phyloP scores from a whole-genome alignment of 2,329 filamentous ascomycete genomes.

The Leptographium flavum region DNA sequence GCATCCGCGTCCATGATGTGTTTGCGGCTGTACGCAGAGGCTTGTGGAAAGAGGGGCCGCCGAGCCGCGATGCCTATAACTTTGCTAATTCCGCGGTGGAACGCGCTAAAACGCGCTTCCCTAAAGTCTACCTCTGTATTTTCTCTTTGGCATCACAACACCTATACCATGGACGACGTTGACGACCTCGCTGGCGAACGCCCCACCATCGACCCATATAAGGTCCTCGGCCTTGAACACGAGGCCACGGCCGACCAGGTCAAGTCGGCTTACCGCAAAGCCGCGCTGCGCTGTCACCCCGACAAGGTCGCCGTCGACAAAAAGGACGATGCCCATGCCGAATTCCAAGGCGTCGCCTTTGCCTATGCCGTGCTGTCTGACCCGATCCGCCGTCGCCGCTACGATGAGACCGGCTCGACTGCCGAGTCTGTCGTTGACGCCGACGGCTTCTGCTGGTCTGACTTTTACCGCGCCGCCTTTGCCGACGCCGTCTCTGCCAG shows the following conservation, averaged over 20 bases:
- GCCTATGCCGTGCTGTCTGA: constrained; percentile 91
- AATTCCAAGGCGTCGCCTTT: constrained; percentile 84
- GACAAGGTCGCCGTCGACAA: constrained; percentile 47
- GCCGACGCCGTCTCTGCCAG: constrained; percentile 60
- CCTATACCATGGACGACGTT: constrained; percentile 26
- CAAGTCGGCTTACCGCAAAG: constrained; percentile 83
- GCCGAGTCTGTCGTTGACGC: constrained; percentile 65
- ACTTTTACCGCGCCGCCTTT: constrained; percentile 79
- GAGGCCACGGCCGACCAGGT: constrained; percentile 64
- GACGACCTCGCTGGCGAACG: constrained; percentile 44
- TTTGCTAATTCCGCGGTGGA: too few species aligned
- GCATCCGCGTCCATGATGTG: too few species aligned
- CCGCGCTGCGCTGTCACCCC: constrained; percentile 75
- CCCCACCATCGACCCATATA: constrained; percentile 62
- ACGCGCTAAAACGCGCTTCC: not conserved
- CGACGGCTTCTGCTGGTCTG: constrained; percentile 77
- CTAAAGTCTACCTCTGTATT: not conserved
- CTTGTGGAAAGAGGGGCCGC: not conserved
- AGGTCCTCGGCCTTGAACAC: constrained; percentile 57
- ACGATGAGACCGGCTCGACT: constrained; percentile 82
- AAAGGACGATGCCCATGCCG: constrained; percentile 59
- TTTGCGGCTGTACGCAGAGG: too few species aligned
- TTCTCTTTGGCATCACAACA: constrained; percentile 4
- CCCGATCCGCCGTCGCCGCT: constrained; percentile 62
- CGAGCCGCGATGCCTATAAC: not conserved